Evolutionary conservation across 2,329 filamentous ascomycete species (phyloP).

Genomic region (Fusarium pseudonygamai): DNA sequence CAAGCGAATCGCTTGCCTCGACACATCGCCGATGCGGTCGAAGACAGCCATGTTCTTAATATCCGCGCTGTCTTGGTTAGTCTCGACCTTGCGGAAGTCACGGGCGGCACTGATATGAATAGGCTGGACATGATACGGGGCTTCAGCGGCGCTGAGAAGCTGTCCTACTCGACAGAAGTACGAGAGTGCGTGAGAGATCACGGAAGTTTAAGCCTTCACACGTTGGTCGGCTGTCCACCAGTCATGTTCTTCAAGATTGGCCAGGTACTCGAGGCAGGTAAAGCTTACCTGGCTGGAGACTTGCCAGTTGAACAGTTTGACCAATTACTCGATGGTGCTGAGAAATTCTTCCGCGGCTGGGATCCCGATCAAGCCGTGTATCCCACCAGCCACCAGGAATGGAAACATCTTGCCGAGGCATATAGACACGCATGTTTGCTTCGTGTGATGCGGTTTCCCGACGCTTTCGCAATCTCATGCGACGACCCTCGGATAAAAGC

Average conservation of each 20-base stretch:
- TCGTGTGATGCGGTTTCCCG: constrained; percentile 40
- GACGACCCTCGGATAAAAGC: constrained; percentile 32
- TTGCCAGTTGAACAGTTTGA: constrained; percentile 18
- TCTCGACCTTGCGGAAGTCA: not conserved
- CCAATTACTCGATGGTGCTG: constrained; percentile 22
- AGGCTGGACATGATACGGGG: constrained; percentile 45
- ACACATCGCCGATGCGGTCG: constrained; percentile 19
- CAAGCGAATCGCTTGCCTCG: constrained; percentile 27
- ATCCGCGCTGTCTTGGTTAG: constrained; percentile 40
- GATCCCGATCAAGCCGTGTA: constrained; percentile 38
- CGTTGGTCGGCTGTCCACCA: constrained; percentile 42
- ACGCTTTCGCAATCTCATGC: constrained; percentile 40
- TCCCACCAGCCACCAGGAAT: constrained; percentile 41
- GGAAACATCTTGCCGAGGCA: constrained; percentile 43
- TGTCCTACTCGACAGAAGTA: constrained; percentile 39
- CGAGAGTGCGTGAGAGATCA: constrained; percentile 39
- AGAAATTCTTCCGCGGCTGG: constrained; percentile 41
- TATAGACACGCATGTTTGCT: constrained; percentile 45
- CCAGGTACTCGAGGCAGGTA: constrained; percentile 36
- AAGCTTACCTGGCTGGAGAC: constrained; percentile 13
- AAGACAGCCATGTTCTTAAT: constrained; percentile 36
- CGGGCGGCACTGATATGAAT: not conserved
- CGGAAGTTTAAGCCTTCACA: constrained; percentile 39
- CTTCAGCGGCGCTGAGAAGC: constrained; percentile 45
- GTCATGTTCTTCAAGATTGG: constrained; percentile 41